phyloP scores from a whole-genome alignment of 345 rosid species.

The Arabis alpina region DNA sequence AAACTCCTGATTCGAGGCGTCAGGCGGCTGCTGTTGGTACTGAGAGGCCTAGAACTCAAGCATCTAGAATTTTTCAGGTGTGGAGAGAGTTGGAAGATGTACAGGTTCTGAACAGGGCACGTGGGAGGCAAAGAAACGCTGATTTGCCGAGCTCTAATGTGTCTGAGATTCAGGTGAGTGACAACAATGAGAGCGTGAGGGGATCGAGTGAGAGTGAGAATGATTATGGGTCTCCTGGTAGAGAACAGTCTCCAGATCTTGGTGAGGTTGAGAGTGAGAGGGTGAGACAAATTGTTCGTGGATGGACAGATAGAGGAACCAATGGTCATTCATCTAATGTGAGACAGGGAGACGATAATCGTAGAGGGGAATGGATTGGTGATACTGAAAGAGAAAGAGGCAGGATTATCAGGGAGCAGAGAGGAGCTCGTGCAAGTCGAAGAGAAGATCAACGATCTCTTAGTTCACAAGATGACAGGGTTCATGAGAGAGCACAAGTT shows the following conservation, averaged over 20 bases:
- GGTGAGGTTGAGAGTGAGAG: slow-evolving; percentile 97
- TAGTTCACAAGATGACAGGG: slow-evolving; percentile 34
- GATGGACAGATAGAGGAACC: slow-evolving; percentile 91
- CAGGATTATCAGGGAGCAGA: slow-evolving; percentile 84
- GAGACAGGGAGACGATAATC: slow-evolving; percentile 61
- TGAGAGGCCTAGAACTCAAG: slow-evolving; percentile 87
- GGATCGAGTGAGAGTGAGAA: slow-evolving; percentile 68
- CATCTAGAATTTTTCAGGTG: slow-evolving; percentile 91
- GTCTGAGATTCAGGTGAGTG: slow-evolving; percentile 66
- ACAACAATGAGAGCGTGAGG: slow-evolving; percentile 69
- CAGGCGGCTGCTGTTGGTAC: slow-evolving; percentile 62
- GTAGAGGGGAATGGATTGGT: slow-evolving; percentile 94
- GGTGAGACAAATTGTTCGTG: slow-evolving; percentile 89
- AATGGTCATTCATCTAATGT: slow-evolving; percentile 66
- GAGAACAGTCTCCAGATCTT: slow-evolving; percentile 95
- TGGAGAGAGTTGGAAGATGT: slow-evolving; percentile 99
- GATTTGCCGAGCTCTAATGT: slow-evolving; percentile 55
- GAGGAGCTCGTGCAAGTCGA: slow-evolving; percentile 61
- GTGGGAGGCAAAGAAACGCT: slow-evolving; percentile 71
- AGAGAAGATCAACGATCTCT: slow-evolving; percentile 64
- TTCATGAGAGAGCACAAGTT: slow-evolving; percentile 50
- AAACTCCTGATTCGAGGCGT: slow-evolving; percentile 71
- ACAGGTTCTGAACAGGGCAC: slow-evolving; percentile 83
- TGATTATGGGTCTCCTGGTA: slow-evolving; percentile 40
- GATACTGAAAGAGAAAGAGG: slow-evolving; percentile 98